Percentiles rank a stretch among this genome's conserved stretches.
Conservation (phyloP, 2,329 filamentous ascomycete species). For the Cryphonectria carpinicola region DNA sequence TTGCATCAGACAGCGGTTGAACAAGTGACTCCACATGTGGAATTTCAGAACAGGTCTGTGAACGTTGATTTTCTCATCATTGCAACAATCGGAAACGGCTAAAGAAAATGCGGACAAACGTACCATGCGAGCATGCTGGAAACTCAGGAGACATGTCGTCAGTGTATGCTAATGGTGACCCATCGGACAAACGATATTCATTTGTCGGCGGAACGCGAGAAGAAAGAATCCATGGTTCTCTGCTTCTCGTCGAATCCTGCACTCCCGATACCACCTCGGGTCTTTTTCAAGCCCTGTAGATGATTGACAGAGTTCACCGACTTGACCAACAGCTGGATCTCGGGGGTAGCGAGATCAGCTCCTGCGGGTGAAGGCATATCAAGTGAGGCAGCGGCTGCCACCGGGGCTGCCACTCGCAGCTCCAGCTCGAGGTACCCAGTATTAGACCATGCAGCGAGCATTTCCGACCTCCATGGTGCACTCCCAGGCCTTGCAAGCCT, state of each 20-base stretch:
- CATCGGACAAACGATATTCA: constrained; percentile 41
- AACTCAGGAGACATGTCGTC: not conserved
- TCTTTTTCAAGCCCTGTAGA: constrained; percentile 74
- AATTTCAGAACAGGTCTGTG: constrained; percentile 85
- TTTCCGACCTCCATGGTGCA: constrained; percentile 32
- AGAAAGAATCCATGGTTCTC: constrained; percentile 76
- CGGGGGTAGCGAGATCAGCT: not conserved
- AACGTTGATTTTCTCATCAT: constrained; percentile 73
- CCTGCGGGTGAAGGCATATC: too few relatives aligned
- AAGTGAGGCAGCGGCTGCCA: not conserved
- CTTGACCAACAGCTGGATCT: constrained; percentile 49
- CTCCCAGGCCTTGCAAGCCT: constrained; percentile 31
- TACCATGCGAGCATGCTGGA: constrained; percentile 42
- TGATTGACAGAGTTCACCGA: constrained; percentile 73
- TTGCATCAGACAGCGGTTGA: constrained; percentile 80
- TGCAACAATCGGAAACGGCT: constrained; percentile 44
- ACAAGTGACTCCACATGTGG: constrained; percentile 71
- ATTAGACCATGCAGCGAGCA: constrained; percentile 53
- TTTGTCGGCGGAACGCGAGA: constrained; percentile 56
- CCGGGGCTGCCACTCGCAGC: constrained; percentile 15
- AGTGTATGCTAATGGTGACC: constrained; percentile 27
- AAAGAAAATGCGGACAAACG: constrained; percentile 33
- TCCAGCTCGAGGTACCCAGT: constrained; percentile 50
- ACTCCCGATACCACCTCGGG: constrained; percentile 81
- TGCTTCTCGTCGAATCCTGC: constrained; percentile 76